Base-by-base conservation (phyloP, 2,329 filamentous ascomycete species). In the Didymella pomorum region DNA sequence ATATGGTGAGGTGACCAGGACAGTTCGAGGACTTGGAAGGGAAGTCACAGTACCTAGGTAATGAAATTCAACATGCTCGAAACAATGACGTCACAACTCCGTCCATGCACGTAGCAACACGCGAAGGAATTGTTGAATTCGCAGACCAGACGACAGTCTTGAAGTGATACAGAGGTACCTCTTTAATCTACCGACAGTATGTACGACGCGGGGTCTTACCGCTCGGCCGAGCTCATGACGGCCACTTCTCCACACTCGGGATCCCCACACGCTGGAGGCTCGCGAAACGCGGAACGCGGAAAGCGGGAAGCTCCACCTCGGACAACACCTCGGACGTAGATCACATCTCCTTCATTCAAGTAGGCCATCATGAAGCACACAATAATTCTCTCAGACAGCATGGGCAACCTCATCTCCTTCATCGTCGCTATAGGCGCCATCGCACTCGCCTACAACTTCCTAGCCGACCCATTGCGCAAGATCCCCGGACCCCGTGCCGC, bases 401-500 rank as follows among this genome's bases (percentile, higher is more conserved):
- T 58, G 55, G 44, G 49, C n/a, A 58, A 43, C 14, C 48, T 58
- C n/a, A 43, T 48, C 10, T 49, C 43, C n/a, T 16, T 52, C 12
- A 16, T 58, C 18, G 37, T 58, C 12, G 55, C 43, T 4, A 16
- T 52, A 16, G 23, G 42, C 39, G 55, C 49, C 1, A 14, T 44
- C 4, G 29, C 23, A 16, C 33, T 58, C 20, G 43, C 43, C 16
- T 59, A 58, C 35, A 44, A 37, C 29, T 44, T 54, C 29, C 31
- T 58, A 21, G 21, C 39, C 3, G 47, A 56, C 33, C 53, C 59
- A 12, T 50, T 60, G 9, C 35, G 46, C 28, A 47, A 45, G 7
- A 39, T 58, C 21, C 59, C 59, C 2, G 59, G 59, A 4, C 59
- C 59, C 6, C n/a, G 48, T 1, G 25, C 31, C 16, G 59, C 59